A percentile compares a stretch with the other conserved stretches of the same genome.
These are phyloP conservation scores for Trichoderma asperellum DNA, from an alignment of 2,329 filamentous ascomycete genomes.

Conservation along the genomic window DNA sequence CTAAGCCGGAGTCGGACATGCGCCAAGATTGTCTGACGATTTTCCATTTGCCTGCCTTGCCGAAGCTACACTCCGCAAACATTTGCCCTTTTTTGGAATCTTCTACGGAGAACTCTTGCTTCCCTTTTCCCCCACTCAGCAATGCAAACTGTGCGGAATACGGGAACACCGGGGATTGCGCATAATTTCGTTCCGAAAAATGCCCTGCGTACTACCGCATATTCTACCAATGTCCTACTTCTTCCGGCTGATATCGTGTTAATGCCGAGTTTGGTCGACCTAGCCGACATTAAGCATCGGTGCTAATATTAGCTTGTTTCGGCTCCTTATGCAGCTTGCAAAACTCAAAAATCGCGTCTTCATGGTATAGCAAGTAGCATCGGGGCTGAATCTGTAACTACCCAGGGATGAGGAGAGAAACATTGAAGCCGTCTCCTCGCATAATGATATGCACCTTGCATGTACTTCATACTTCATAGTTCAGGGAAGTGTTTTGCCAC, in stretches of 20 bases:
- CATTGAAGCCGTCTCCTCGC: slow-evolving; percentile 17
- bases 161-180: not conserved
- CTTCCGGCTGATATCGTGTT: slow-evolving; percentile 17
- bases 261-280: slow-evolving; percentile 12
- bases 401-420: not conserved
- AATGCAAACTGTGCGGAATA: not conserved
- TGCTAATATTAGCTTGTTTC: slow-evolving; percentile 26
- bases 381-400: not conserved
- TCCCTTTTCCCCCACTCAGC: not conserved
- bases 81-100: not conserved
- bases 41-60: not conserved
- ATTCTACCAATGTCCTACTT: not conserved
- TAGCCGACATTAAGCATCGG: slow-evolving; percentile 21
- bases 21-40: not conserved
- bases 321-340: slow-evolving; percentile 18
- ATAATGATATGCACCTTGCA: not conserved
- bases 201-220: not conserved
- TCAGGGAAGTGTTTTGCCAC: slow-evolving; percentile 1
- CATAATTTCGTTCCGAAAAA: slow-evolving; percentile 12
- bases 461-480: not conserved
- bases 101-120: not conserved
- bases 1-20: not conserved
- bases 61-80: not conserved
- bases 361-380: not conserved
- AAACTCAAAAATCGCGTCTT: slow-evolving; percentile 16